A percentile compares a stretch with the other conserved stretches of the same genome.
These are phyloP conservation scores for Tetrapisispora fleetii DNA, from an alignment of 805 yeast genomes.

Conservation along the genomic window DNA sequence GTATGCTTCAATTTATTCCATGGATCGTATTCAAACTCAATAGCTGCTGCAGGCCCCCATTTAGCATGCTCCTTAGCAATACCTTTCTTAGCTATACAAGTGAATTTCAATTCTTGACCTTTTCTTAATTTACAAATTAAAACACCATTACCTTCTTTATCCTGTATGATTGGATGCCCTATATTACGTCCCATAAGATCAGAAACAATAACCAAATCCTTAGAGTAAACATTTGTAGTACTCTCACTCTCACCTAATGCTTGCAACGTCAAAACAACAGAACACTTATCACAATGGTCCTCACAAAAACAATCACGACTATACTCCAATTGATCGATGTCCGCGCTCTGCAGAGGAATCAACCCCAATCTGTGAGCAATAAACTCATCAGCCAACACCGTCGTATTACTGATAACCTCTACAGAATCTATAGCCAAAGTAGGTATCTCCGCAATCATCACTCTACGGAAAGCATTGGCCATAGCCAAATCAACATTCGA, in stretches of 20 bases:
- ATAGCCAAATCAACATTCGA: constrained; percentile 79
- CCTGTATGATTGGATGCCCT: constrained; percentile 82
- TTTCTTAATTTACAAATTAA: constrained; percentile 82
- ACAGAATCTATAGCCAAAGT: constrained; percentile 94
- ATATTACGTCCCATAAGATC: constrained; percentile 34
- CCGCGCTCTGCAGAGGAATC: constrained; percentile 76
- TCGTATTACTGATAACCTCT: constrained; percentile 84
- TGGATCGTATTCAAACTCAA: constrained; percentile 97
- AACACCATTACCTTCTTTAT: constrained; percentile 72
- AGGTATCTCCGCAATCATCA: constrained; percentile 93
- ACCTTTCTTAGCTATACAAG: constrained; percentile 95
- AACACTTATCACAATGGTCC: constrained; percentile 91
- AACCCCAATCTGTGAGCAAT: constrained; percentile 89
- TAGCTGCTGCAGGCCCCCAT: constrained; percentile 95
- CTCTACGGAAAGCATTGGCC: constrained; percentile 86
- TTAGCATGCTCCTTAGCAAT: constrained; percentile 96
- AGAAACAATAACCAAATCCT: constrained; percentile 51
- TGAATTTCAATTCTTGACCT: constrained; percentile 80
- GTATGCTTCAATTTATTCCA: constrained; percentile 96
- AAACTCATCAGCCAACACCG: constrained; percentile 95
- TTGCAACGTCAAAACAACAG: constrained; percentile 74
- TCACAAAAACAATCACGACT: constrained; percentile 97
- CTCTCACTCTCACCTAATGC: constrained; percentile 86
- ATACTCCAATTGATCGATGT: constrained; percentile 75
- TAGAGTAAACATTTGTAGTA: constrained; percentile 82